phyloP scores from a whole-genome alignment of 129 eudicot genomes.

The Pulicaria dysenterica region DNA sequence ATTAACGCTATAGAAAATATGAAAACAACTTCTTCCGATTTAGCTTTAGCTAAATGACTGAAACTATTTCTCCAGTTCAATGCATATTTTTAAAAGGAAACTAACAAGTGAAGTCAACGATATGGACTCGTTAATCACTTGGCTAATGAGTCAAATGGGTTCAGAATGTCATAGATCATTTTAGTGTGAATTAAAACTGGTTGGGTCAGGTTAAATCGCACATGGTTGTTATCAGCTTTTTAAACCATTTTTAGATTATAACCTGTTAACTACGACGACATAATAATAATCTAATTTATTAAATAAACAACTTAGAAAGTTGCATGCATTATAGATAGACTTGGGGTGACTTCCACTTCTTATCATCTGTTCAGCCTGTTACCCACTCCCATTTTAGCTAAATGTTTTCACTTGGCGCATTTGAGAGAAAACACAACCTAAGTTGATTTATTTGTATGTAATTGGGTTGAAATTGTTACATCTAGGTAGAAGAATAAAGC shows the following conservation, averaged over 20 bases:
- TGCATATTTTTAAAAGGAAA: too few relatives aligned
- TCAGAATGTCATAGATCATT: neutral
- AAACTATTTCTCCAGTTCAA: too few relatives aligned
- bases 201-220: neutral
- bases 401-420: neutral
- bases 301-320: neutral
- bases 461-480: neutral
- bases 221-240: neutral
- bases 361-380: neutral
- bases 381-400: neutral
- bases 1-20: conserved; percentile 2
- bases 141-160: neutral
- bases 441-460: neutral
- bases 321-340: neutral
- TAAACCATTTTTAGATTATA: neutral
- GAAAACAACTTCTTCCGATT: neutral
- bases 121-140: neutral
- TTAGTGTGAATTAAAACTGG: neutral
- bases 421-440: neutral
- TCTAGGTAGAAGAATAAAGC: conserved; percentile 4
- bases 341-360: neutral
- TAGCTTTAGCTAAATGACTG: too few relatives aligned
- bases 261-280: neutral
- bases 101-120: too few relatives aligned
- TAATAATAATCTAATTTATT: neutral